These are phyloP conservation scores for Mortierella sp. DNA, from an alignment of 371 early-diverging fungal genomes.

Conservation along the genomic window DNA sequence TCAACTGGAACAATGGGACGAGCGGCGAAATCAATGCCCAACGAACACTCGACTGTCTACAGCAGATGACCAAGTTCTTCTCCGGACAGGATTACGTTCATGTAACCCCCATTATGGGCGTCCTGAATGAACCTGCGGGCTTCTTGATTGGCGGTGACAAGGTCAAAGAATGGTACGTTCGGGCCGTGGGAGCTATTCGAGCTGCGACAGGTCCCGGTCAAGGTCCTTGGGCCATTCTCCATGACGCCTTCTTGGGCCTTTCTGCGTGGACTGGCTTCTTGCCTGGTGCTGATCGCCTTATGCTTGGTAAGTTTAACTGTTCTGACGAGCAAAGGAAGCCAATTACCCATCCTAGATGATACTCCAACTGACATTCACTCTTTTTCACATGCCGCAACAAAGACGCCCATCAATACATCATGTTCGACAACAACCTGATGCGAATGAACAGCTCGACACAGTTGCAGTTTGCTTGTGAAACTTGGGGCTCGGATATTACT, in stretches of 20 bases:
- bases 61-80: constrained; percentile 38
- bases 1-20: constrained; percentile 32
- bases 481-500: constrained; percentile 26
- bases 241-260: constrained; percentile 53
- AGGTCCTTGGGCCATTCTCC: constrained; percentile 42
- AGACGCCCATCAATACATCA: constrained; percentile 62
- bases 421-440: constrained; percentile 56
- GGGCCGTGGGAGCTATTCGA: constrained; percentile 30
- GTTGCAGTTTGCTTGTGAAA: constrained; percentile 33
- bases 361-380: no score
- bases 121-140: constrained; percentile 58
- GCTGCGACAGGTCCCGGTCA: constrained; percentile 21
- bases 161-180: constrained; percentile 36
- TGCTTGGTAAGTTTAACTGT: constrained; percentile 22
- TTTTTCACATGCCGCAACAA: constrained; percentile 42
- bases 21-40: constrained; percentile 31
- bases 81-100: constrained; percentile 56
- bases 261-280: constrained; percentile 39
- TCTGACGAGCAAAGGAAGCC: no score
- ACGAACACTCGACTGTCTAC: constrained; percentile 30
- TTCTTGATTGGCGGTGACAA: constrained; percentile 25
- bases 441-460: constrained; percentile 24
- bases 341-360: no score
- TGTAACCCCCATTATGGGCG: constrained; percentile 65
- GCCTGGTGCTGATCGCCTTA: constrained; percentile 22